Conservation (phyloP, 23 red algal species). For the Cyanidioschyzon merolae region DNA sequence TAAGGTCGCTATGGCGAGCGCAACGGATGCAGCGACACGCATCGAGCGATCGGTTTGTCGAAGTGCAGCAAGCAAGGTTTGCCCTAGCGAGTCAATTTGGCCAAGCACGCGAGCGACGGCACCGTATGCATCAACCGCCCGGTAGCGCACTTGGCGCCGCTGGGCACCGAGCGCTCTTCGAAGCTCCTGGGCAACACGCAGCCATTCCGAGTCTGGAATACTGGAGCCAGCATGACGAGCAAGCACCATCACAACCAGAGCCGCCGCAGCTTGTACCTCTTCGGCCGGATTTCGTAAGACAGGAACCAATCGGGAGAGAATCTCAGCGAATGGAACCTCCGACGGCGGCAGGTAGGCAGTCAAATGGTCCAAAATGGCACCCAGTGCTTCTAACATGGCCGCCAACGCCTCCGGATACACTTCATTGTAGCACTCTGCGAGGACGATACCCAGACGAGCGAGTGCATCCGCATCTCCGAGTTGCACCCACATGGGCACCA, state of each 20-base stretch:
- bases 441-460: conserved; percentile 61
- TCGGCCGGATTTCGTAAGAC: conserved; percentile 54
- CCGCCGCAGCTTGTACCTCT: background rate
- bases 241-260: conserved; percentile 55
- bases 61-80: conserved; percentile 62
- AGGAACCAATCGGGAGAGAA: conserved; percentile 72
- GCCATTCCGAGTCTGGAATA: conserved; percentile 73
- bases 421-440: conserved; percentile 81
- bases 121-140: conserved; percentile 78
- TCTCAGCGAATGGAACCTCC: conserved; percentile 50
- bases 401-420: conserved; percentile 88
- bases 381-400: conserved; percentile 67
- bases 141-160: conserved; percentile 57
- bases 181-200: conserved; percentile 85
- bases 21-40: conserved; percentile 88
- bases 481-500: conserved; percentile 45
- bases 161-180: conserved; percentile 81
- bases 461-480: conserved; percentile 54
- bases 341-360: conserved; percentile 19
- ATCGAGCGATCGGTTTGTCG: conserved; percentile 84
- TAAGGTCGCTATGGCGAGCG: conserved; percentile 78
- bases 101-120: conserved; percentile 75
- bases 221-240: conserved; percentile 51
- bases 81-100: conserved; percentile 44
- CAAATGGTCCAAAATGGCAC: conserved; percentile 42